Evolutionary conservation across 2,329 filamentous ascomycete genomes (phyloP).

Genomic region (Podosphaera xanthii): DNA sequence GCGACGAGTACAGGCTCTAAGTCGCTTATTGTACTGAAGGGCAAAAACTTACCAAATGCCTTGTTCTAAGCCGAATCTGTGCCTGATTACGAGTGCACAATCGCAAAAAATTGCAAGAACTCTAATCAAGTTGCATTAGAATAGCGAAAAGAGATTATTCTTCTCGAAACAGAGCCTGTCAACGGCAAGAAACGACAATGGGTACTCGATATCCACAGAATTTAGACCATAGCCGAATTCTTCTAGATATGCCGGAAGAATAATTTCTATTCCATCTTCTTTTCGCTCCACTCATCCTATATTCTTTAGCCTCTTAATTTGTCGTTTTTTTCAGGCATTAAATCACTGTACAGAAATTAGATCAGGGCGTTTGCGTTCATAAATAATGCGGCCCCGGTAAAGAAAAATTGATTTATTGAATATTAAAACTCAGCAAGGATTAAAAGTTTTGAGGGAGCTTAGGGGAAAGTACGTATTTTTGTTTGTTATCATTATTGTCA

Average conservation of each 20-base stretch:
- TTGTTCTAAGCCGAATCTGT: too few species aligned
- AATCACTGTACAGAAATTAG: conserved; percentile 8
- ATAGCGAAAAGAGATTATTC: not conserved
- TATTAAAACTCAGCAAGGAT: not conserved
- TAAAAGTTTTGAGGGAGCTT: too few species aligned
- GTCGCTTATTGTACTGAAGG: too few species aligned
- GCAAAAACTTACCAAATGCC: too few species aligned
- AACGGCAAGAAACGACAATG: not conserved
- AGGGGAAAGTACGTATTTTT: too few species aligned
- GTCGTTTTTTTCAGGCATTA: conserved; percentile 9
- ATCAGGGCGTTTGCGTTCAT: not conserved
- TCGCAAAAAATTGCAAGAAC: not conserved
- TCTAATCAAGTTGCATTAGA: not conserved
- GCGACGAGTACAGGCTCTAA: too few species aligned
- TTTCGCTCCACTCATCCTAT: conserved; percentile 9
- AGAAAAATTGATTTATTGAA: not conserved
- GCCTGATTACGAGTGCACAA: too few species aligned
- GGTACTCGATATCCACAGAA: not conserved
- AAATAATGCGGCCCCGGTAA: not conserved
- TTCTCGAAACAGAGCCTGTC: not conserved
- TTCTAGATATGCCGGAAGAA: not conserved
- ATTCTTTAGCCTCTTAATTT: conserved; percentile 13
- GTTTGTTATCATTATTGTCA: too few species aligned
- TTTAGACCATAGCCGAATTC: not conserved
- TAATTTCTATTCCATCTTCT: not conserved